phyloP scores from a whole-genome alignment of 371 early-diverging fungal species.

The Mucor ambiguus region DNA sequence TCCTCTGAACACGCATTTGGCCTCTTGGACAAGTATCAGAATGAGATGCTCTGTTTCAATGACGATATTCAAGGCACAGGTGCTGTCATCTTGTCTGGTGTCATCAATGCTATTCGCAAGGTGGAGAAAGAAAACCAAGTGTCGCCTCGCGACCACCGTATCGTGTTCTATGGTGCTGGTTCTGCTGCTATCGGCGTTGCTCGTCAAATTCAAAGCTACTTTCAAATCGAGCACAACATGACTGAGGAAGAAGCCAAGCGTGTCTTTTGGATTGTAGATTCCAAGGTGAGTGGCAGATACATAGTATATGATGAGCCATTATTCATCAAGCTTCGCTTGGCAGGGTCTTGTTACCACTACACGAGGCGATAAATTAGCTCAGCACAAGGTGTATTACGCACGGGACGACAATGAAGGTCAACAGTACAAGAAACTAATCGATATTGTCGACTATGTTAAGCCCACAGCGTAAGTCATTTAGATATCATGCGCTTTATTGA shows the following conservation, averaged over 20 bases:
- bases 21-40: conserved; percentile 68
- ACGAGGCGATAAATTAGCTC: conserved; percentile 83
- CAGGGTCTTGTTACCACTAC: conserved; percentile 77
- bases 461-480: conserved; percentile 36
- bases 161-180: conserved; percentile 90
- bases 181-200: conserved; percentile 94
- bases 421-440: conserved; percentile 70
- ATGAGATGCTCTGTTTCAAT: conserved; percentile 75
- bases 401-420: conserved; percentile 75
- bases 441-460: conserved; percentile 72
- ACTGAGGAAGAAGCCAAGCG: conserved; percentile 74
- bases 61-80: conserved; percentile 81
- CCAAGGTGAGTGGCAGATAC: conserved; percentile 38
- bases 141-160: conserved; percentile 73
- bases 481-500: background rate
- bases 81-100: conserved; percentile 89
- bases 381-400: conserved; percentile 86
- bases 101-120: conserved; percentile 84
- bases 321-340: background rate
- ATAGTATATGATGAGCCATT: background rate
- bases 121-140: conserved; percentile 55
- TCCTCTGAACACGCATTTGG: conserved; percentile 87
- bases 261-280: conserved; percentile 89
- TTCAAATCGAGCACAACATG: conserved; percentile 68
- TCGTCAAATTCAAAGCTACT: conserved; percentile 79